Base-by-base conservation (phyloP, 768 basidiomycete genomes). In the Tubosaeta sp. region DNA sequence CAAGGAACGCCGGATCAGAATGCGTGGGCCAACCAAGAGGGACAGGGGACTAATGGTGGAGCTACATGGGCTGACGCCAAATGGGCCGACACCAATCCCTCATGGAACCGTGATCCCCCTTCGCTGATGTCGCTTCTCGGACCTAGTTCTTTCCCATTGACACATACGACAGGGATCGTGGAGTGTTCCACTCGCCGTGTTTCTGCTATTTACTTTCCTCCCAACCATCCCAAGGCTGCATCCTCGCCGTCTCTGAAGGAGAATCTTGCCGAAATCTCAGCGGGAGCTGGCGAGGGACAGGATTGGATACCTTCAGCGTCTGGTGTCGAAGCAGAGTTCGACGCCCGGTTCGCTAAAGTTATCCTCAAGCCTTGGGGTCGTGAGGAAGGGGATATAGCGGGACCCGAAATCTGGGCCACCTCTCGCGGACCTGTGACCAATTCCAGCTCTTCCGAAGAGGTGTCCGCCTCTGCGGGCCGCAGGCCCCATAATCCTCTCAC, bases 121-220 rank as follows among this genome's bases (percentile, higher is more conserved):
- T 57, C 64, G n/a, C 64, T 83, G 34, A 50, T 72, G 38, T 58
- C 69, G 5, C 60, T 81, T 38, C 65, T 88, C 6, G 87, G 85
- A 0, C 80, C 81, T 3, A 80, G 78, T 12, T 64, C 68, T 6
- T 66, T 88, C 33, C 81, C 85, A 0, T 59, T 78, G 48, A 86
- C 86, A 0, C 86, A 88, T 59, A 76, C 73, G 6, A 73, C 83
- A 2, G 85, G 84, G 9, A 67, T 87, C 44, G 80, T 86, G 48
- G 88, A 90, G 67, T 76, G 72, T 32, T 84, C 84, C 1, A 78
- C 83, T 50, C 76, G 88, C 11, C 75, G 77, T 31, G 71, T 90
- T 63, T 73, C 75, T 50, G 67, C 75, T 10, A 64, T 29, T 29
- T 9, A 29, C 29, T 29, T 29, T 29, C 29, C 29, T 29, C 29